Evolutionary conservation across 2,329 filamentous ascomycete species (phyloP).

Genomic region (Colletotrichum tamarilloi): DNA sequence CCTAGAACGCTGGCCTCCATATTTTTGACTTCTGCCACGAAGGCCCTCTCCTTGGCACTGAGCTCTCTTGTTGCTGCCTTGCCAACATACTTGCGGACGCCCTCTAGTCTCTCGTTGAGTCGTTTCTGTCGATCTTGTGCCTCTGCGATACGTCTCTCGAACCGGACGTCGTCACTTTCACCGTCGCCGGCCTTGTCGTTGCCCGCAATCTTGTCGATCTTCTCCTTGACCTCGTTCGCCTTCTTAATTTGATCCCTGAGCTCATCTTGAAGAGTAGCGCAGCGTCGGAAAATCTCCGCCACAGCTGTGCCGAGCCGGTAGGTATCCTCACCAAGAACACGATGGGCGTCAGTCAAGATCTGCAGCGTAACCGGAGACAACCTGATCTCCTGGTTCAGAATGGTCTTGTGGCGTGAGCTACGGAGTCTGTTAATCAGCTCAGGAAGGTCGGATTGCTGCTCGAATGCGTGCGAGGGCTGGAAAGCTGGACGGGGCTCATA

Average conservation of each 20-base stretch:
- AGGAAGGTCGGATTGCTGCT: slow-evolving; percentile 66
- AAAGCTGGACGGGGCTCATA: slow-evolving; percentile 75
- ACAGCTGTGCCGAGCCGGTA: slow-evolving; percentile 75
- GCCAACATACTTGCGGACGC: slow-evolving; percentile 58
- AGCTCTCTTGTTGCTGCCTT: slow-evolving; percentile 55
- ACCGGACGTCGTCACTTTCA: slow-evolving; percentile 64
- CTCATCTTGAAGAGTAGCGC: slow-evolving; percentile 75
- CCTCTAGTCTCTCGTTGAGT: slow-evolving; percentile 70
- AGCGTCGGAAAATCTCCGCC: slow-evolving; percentile 78
- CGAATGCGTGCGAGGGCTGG: slow-evolving; percentile 71
- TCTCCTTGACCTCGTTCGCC: slow-evolving; percentile 72
- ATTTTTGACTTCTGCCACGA: slow-evolving; percentile 60
- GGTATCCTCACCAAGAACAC: slow-evolving; percentile 76
- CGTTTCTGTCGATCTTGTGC: slow-evolving; percentile 67
- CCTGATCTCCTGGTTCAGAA: slow-evolving; percentile 74
- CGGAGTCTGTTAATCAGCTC: slow-evolving; percentile 65
- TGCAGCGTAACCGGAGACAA: slow-evolving; percentile 78
- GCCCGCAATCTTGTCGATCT: slow-evolving; percentile 74
- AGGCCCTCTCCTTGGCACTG: slow-evolving; percentile 57
- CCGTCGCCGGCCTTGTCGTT: slow-evolving; percentile 63
- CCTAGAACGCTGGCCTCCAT: slow-evolving; percentile 64
- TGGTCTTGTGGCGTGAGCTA: slow-evolving; percentile 69
- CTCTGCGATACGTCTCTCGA: slow-evolving; percentile 67
- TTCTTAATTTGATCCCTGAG: slow-evolving; percentile 75
- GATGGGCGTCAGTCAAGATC: slow-evolving; percentile 79